A percentile compares a stretch with the other conserved stretches of the same genome.
Conservation (phyloP, 495 filamentous ascomycete species). For the Chaetomium fimeti region DNA sequence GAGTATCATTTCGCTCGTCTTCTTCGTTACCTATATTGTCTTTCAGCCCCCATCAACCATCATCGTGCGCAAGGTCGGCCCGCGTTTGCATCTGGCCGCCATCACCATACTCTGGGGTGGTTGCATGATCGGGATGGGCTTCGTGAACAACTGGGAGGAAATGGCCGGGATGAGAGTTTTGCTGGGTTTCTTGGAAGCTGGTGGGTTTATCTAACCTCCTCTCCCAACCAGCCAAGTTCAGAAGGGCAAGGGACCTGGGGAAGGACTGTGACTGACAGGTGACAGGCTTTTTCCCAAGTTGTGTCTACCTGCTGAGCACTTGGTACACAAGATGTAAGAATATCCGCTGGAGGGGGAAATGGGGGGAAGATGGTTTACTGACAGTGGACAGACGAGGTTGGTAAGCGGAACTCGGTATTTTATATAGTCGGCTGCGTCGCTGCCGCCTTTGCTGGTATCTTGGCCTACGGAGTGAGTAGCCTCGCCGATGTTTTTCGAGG, state of each 20-base stretch:
- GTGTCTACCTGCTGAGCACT: constrained; percentile 60
- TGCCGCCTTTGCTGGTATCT: constrained; percentile 59
- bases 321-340: constrained; percentile 60
- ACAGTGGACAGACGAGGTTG: constrained; percentile 52
- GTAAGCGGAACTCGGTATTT: constrained; percentile 63
- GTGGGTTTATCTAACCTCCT: constrained; percentile 28
- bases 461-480: constrained; percentile 55
- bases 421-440: constrained; percentile 64
- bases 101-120: constrained; percentile 54
- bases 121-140: constrained; percentile 63
- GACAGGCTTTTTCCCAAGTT: constrained; percentile 57
- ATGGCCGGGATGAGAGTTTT: constrained; percentile 57
- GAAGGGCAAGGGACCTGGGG: background rate
- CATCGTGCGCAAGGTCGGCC: constrained; percentile 60
- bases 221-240: background rate
- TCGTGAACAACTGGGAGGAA: constrained; percentile 49
- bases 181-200: constrained; percentile 64
- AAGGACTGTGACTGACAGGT: background rate
- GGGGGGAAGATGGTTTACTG: background rate
- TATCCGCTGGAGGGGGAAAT: background rate
- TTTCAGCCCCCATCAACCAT: constrained; percentile 61
- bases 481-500: background rate
- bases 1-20: constrained; percentile 60
- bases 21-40: constrained; percentile 65
- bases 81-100: constrained; percentile 52